phyloP scores from a whole-genome alignment of 2,329 filamentous ascomycete genomes.

The Fonsecaea erecta region DNA sequence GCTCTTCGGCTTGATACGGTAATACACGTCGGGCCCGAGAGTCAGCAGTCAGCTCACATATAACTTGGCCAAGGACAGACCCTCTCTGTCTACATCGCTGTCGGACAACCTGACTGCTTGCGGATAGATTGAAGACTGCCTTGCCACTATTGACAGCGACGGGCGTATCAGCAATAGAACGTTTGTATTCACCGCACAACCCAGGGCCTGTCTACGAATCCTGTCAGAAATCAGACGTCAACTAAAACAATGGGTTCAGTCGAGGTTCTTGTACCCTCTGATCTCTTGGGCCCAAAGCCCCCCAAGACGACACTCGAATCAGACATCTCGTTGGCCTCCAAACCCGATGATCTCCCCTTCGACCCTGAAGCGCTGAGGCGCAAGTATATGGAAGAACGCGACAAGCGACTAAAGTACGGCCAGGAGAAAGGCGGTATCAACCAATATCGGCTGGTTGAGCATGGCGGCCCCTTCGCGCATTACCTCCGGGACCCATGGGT shows the following conservation, averaged over 20 bases:
- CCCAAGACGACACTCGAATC: conserved; percentile 20
- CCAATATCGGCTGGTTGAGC: conserved; percentile 22
- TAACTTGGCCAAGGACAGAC: neutral
- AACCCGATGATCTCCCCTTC: conserved; percentile 22
- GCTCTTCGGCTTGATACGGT: neutral
- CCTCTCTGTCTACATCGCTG: neutral
- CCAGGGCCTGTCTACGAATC: neutral
- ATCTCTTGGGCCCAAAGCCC: conserved; percentile 23
- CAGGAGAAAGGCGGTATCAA: conserved; percentile 20
- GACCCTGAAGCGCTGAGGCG: conserved; percentile 25
- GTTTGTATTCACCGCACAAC: neutral
- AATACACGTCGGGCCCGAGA: neutral
- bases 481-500: conserved; percentile 28
- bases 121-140: neutral
- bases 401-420: conserved; percentile 20
- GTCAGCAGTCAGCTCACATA: neutral
- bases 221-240: neutral
- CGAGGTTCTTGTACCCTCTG: conserved; percentile 18
- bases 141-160: neutral
- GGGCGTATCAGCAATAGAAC: neutral
- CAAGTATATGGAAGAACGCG: conserved; percentile 28
- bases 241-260: conserved; percentile 1
- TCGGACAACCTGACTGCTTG: neutral
- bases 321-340: conserved; percentile 14
- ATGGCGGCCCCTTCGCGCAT: conserved; percentile 22